Evolutionary conservation across 257 asterid genomes (phyloP), one percentile per base, ranked within the genome.

Genomic region (Striga asiatica): DNA sequence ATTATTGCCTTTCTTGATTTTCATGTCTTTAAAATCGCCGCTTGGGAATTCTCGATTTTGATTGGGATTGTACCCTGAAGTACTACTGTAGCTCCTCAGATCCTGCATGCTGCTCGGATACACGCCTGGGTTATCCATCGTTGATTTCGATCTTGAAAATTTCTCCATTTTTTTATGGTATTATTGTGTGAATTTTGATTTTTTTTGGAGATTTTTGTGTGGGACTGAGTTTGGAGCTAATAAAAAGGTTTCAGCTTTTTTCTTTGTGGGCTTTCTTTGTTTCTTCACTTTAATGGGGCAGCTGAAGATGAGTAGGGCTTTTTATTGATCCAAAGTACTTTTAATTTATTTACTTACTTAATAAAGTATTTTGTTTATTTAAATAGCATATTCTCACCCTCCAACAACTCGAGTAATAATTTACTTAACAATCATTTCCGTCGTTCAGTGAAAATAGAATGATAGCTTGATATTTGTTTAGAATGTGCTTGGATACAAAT

Each of bases 31-130:
- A 3, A 64, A 52, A 19, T 54, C 43, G 2, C 39, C 14, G 14
- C 13, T 14, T 12, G 24, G 39, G 6, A 13, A 4, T 29, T 58
- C 53, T 8, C 2, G 52, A 13, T 32, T 45, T 6, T 6, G 18
- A 10, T 13, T 41, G 5, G 47, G 21, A 0, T 6, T 39, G 25
- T 68, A 73, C 32, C 54, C 51, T n/a, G 93, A 73, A 37, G 92
- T 80, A 66, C n/a, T n/a, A n/a, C 93, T 89, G 75, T 71, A 83
- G 68, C 95, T 85, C 14, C 97, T 76, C 55, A 85, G 74, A 54
- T 81, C 93, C 20, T 65, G 66, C 84, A 76, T 79, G 71, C 47
- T 79, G 54, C 62, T 70, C 43, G 88, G 87, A 42, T 60, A 58
- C 60, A 2, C 68, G 12, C 52, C 41, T 46, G 62, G 38, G 0